Evolutionary conservation across 148 eudicot genomes (phyloP), one percentile per base, ranked within the genome.

Genomic region (Suaeda aralocaspica): DNA sequence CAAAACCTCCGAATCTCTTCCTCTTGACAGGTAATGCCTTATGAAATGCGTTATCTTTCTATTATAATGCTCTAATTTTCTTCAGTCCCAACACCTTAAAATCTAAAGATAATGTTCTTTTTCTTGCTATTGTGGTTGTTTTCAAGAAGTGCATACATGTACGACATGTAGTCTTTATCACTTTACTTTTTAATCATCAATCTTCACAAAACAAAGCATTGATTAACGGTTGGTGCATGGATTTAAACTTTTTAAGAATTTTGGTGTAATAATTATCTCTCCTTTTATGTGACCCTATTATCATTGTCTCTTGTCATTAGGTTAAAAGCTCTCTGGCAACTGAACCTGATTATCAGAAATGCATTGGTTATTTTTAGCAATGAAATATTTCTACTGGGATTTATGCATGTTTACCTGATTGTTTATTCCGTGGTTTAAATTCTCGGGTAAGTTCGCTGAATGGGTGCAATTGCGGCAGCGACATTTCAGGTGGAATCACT

Each of bases 1-100:
- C 97, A 48, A 79, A 76, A 72, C 82, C 88, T 78, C 88, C 88
- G 59, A 77, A 61, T 67, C 69, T 87, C 60, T 91, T 85, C 76
- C 87, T 91, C 36, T 83, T 91, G 76, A 91, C 97, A 26, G 97
- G 97, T 91, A 85, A 77, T 41, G 66, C 60, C 63, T 58, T 31
- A n/a, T 61, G 33, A 59, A 66, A 58, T 16, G 41, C 19, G 31
- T 56, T 48, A 39, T 59, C 2, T 79, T 44, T 70, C n/a, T 66
- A 55, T 63, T 50, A 2, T 21, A 48, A 33, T 48, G 46, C 33
- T 60, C 19, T 21, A 15, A 45, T 50, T 71, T 50, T 71, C 21
- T 33, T 36, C 31, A 31, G 65, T 16, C 9, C 10, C 9, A 53
- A 14, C 28, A 16, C 60, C 4, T 11, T 18, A 36, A 29, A 64